phyloP scores from a whole-genome alignment of 78 protist genomes.

The Thecamonas trahens region DNA sequence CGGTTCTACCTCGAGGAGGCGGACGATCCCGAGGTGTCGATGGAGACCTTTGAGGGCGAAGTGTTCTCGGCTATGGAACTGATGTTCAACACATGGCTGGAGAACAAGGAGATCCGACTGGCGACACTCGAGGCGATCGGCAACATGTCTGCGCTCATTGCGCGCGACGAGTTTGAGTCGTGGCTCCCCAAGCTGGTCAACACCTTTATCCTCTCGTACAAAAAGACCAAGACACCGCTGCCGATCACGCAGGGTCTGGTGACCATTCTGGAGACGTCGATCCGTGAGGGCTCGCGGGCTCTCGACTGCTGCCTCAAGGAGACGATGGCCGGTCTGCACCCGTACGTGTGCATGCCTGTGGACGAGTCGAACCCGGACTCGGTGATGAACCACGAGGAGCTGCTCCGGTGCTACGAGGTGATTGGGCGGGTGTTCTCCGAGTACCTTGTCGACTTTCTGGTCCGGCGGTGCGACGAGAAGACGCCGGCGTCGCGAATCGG shows the following conservation, averaged over 20 bases:
- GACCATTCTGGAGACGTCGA: background rate
- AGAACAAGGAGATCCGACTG: constrained; percentile 28
- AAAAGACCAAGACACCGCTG: constrained; percentile 48
- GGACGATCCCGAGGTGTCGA: constrained; percentile 10
- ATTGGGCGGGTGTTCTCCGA: constrained; percentile 43
- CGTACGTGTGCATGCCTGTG: constrained; percentile 35
- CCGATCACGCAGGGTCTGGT: constrained; percentile 37
- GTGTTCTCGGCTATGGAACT: constrained; percentile 50
- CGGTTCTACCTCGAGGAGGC: constrained; percentile 36
- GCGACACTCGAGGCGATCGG: constrained; percentile 50
- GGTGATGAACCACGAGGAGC: constrained; percentile 46
- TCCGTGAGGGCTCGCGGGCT: background rate
- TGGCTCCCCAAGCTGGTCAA: constrained; percentile 20
- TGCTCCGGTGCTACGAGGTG: constrained; percentile 59
- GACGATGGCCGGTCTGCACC: constrained; percentile 27
- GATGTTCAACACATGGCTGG: constrained; percentile 49
- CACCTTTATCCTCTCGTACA: constrained; percentile 31
- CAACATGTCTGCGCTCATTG: constrained; percentile 20
- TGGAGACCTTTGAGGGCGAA: constrained; percentile 8
- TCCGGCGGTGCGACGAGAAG: constrained; percentile 1
- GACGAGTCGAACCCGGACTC: constrained; percentile 13
- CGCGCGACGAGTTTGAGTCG: constrained; percentile 35
- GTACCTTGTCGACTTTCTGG: constrained; percentile 23
- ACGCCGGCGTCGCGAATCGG: constrained; percentile 30
- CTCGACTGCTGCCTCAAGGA: constrained; percentile 21